These are phyloP conservation scores for Eimeria maxima DNA, from an alignment of 169 alveolate species.

Conservation along the genomic window DNA sequence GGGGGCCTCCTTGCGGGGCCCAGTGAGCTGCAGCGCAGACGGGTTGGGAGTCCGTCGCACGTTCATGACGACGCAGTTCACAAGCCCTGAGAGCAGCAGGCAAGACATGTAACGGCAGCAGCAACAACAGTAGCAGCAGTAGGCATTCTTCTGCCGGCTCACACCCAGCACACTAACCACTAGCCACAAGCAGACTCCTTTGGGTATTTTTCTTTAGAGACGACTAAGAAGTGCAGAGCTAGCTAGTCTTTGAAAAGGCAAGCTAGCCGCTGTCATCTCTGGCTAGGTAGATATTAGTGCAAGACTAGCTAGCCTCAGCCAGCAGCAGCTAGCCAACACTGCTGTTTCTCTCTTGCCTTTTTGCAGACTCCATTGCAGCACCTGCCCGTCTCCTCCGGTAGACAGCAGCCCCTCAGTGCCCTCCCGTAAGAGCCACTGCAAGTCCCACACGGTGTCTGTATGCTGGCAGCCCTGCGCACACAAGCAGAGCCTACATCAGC, in stretches of 20 bases:
- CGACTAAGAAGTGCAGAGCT: too few relatives aligned
- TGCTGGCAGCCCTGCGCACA: constrained; percentile 86
- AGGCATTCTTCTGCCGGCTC: background rate
- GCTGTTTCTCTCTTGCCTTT: constrained; percentile 83
- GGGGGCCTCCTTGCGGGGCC: constrained; percentile 45
- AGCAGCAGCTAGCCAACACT: background rate
- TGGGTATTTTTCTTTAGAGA: too few relatives aligned
- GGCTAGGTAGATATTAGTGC: too few relatives aligned
- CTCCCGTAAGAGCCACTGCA: constrained; percentile 91
- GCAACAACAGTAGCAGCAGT: background rate
- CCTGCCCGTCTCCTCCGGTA: constrained; percentile 93
- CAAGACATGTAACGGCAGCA: background rate
- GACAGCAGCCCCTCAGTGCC: constrained; percentile 76
- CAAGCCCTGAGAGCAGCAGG: constrained; percentile 61
- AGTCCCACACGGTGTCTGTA: constrained; percentile 96
- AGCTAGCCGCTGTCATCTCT: too few relatives aligned
- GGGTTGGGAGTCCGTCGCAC: constrained; percentile 85
- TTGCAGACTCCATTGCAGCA: constrained; percentile 94
- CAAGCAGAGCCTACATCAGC: background rate
- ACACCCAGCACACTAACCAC: background rate
- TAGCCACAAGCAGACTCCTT: too few relatives aligned
- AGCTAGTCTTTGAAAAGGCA: too few relatives aligned
- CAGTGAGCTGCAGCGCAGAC: background rate
- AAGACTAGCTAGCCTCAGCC: background rate
- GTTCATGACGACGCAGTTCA: constrained; percentile 81